A percentile compares a stretch with the other conserved stretches of the same genome.
phyloP scores from a whole-genome alignment of 2,329 filamentous ascomycete genomes.

The Colletotrichum sp. region DNA sequence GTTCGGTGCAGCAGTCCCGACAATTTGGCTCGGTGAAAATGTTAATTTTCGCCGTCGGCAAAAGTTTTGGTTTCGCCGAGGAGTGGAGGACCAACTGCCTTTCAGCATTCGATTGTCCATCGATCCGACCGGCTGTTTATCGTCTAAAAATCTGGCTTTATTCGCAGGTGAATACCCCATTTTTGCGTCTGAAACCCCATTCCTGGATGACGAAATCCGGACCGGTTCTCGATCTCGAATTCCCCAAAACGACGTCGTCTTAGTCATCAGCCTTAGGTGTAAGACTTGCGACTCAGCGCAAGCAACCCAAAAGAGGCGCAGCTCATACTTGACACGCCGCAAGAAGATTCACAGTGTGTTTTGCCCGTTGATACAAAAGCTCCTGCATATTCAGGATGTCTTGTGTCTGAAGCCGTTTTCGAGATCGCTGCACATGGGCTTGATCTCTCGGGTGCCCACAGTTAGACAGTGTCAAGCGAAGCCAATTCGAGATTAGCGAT shows the following conservation, averaged over 20 bases:
- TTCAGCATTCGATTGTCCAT: not conserved
- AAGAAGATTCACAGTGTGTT: not conserved
- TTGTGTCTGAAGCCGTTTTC: not conserved
- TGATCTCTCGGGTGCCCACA: not conserved
- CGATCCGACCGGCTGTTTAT: not conserved
- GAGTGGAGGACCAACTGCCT: not conserved
- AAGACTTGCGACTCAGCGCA: not conserved
- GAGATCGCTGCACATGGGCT: not conserved
- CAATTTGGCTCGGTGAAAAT: not conserved
- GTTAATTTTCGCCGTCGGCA: conserved; percentile 4
- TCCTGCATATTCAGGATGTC: not conserved
- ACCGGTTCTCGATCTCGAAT: not conserved
- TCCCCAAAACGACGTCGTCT: not conserved
- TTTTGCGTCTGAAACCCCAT: not conserved
- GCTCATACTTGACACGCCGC: not conserved
- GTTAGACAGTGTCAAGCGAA: not conserved
- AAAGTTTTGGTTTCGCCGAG: not conserved
- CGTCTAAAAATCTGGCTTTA: not conserved
- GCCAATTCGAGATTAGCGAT: not conserved
- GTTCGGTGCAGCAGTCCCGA: not conserved
- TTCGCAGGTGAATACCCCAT: not conserved
- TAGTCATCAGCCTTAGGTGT: not conserved
- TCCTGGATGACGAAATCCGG: not conserved
- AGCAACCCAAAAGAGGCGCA: not conserved
- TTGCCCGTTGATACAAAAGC: not conserved